These are phyloP conservation scores for Apiospora hydei DNA, from an alignment of 2,329 filamentous ascomycete species.

Conservation along the genomic window DNA sequence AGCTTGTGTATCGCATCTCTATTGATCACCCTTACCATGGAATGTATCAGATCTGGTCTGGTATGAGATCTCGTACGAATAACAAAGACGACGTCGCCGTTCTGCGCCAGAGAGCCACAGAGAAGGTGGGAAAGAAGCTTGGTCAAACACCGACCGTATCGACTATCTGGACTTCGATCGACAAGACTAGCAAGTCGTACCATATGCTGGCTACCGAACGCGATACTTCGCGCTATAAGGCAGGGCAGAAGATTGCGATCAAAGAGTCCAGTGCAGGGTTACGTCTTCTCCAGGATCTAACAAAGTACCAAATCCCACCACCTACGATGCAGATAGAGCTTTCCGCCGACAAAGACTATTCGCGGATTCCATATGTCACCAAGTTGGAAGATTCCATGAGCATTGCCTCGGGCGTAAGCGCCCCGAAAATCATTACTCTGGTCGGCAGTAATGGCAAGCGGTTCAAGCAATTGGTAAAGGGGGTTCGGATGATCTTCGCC, in stretches of 20 bases:
- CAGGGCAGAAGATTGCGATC: slow-evolving; percentile 65
- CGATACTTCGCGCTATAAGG: slow-evolving; percentile 71
- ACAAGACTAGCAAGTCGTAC: slow-evolving; percentile 74
- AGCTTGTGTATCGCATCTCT: slow-evolving; percentile 83
- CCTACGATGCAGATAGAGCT: slow-evolving; percentile 88
- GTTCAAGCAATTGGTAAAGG: slow-evolving; percentile 94
- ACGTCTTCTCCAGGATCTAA: slow-evolving; percentile 68
- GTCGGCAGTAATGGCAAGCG: slow-evolving; percentile 77
- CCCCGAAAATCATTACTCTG: slow-evolving; percentile 90
- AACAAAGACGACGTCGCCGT: slow-evolving; percentile 77
- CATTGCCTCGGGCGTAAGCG: slow-evolving; percentile 89
- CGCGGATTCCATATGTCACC: slow-evolving; percentile 73
- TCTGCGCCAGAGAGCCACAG: slow-evolving; percentile 77
- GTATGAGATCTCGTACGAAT: slow-evolving; percentile 72
- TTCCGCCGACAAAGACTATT: slow-evolving; percentile 77
- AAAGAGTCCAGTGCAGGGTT: slow-evolving; percentile 70
- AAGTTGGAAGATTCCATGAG: slow-evolving; percentile 78
- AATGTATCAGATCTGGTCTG: slow-evolving; percentile 95
- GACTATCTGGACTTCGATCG: slow-evolving; percentile 73
- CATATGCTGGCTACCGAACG: slow-evolving; percentile 70
- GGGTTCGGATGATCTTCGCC: slow-evolving; percentile 95
- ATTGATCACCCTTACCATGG: slow-evolving; percentile 94
- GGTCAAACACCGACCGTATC: slow-evolving; percentile 57
- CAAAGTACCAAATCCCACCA: slow-evolving; percentile 77
- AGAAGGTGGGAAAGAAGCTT: slow-evolving; percentile 69